Percentiles rank a stretch among this genome's conserved stretches.
These are phyloP conservation scores for Neonectria ditissima DNA, from an alignment of 2,329 filamentous ascomycete species.

Conservation along the genomic window DNA sequence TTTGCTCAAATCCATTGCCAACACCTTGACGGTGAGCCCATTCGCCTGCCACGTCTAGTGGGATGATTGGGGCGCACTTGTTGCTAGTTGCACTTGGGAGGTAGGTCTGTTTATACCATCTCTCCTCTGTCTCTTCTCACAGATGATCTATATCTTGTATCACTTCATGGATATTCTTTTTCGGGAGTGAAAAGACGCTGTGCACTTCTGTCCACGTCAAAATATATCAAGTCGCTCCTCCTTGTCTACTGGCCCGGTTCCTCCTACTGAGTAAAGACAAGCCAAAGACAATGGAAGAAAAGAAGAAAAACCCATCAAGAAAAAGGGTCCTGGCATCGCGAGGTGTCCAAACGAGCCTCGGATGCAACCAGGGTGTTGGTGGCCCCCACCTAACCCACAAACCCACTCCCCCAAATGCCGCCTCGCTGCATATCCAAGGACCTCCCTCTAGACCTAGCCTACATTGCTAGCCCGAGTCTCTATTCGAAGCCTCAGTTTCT, in stretches of 20 bases:
- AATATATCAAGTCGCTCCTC: background rate
- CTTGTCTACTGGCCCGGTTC: background rate
- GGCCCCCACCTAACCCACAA: slow-evolving; percentile 38
- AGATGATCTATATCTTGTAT: too few relatives aligned
- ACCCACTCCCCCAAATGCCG: slow-evolving; percentile 22
- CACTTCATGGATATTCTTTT: background rate
- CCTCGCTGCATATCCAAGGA: slow-evolving; percentile 10
- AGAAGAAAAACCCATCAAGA: background rate
- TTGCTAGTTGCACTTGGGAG: background rate
- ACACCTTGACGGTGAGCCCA: slow-evolving; percentile 5
- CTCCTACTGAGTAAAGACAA: slow-evolving; percentile 9
- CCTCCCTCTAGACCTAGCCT: background rate
- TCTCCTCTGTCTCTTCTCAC: slow-evolving; percentile 9
- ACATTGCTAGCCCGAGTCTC: background rate
- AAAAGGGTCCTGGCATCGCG: slow-evolving; percentile 15
- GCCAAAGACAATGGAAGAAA: background rate
- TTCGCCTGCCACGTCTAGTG: slow-evolving; percentile 7
- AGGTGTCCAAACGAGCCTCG: slow-evolving; percentile 38
- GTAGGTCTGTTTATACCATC: too few relatives aligned
- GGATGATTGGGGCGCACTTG: slow-evolving; percentile 2
- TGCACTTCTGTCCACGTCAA: slow-evolving; percentile 14
- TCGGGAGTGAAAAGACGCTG: too few relatives aligned
- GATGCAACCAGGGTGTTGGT: slow-evolving; percentile 36
- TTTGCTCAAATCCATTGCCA: background rate
- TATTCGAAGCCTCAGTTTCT: background rate